Evolutionary conservation across 2,329 filamentous ascomycete species (phyloP).

Genomic region (Iodosphaeria phyllophila): DNA sequence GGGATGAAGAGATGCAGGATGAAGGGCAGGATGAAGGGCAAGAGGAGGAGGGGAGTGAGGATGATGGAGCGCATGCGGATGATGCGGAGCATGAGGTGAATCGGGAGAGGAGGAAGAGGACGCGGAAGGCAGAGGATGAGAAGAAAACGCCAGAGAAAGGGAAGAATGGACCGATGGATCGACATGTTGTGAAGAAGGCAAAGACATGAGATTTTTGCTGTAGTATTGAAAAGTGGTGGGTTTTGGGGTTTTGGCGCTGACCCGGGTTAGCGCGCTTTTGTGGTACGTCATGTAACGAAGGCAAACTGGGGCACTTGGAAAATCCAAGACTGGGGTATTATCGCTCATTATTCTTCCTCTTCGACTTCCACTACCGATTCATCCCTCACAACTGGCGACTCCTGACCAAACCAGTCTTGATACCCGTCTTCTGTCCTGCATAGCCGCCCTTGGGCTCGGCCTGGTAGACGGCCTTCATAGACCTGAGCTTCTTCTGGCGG

Average conservation of each 20-base stretch:
- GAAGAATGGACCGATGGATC: conserved; percentile 3
- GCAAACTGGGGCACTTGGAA: too few species aligned
- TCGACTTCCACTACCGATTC: conserved; percentile 11
- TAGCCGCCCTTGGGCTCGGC: conserved; percentile 75
- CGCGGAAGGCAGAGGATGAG: conserved; percentile 8
- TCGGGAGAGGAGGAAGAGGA: conserved; percentile 4
- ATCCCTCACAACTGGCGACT: conserved; percentile 66
- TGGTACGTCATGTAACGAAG: too few species aligned
- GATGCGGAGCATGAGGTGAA: conserved; percentile 6
- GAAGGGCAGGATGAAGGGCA: conserved; percentile 16
- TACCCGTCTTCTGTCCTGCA: conserved; percentile 80
- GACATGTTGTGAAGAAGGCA: conserved; percentile 1
- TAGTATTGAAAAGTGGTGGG: too few species aligned
- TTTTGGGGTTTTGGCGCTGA: too few species aligned
- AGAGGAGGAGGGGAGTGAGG: conserved; percentile 10
- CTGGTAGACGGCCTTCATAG: conserved; percentile 70
- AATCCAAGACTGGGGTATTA: too few species aligned
- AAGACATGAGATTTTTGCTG: background rate
- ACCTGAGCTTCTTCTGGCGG: conserved; percentile 92
- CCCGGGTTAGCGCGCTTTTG: too few species aligned
- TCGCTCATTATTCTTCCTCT: too few species aligned
- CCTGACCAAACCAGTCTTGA: conserved; percentile 85
- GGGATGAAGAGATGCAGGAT: conserved; percentile 16
- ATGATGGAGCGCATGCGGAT: conserved; percentile 13
- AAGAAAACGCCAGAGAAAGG: conserved; percentile 13